Evolutionary conservation across 805 yeast genomes (phyloP).

Genomic region (Wickerhamomyces subpelliculosus): DNA sequence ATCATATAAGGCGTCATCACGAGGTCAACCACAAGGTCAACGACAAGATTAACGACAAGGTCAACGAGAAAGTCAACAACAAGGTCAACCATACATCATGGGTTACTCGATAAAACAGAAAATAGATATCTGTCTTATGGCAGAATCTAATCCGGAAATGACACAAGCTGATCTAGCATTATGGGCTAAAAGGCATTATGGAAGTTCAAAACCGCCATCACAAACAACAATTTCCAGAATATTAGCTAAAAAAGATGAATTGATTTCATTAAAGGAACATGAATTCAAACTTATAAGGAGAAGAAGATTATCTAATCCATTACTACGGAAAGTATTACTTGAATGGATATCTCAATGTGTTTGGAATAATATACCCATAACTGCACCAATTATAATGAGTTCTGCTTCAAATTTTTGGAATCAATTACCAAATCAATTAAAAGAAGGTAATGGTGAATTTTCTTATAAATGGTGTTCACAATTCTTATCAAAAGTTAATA

Average conservation of each 20-base stretch:
- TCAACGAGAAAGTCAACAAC: no score
- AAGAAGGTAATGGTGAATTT: slow-evolving; percentile 62
- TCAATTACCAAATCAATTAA: slow-evolving; percentile 42
- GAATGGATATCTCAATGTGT: slow-evolving; percentile 65
- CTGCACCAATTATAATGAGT: slow-evolving; percentile 55
- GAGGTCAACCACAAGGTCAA: no score
- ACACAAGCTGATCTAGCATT: slow-evolving; percentile 57
- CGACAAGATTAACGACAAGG: no score
- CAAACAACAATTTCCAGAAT: slow-evolving; percentile 64
- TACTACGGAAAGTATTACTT: slow-evolving; percentile 51
- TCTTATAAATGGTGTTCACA: slow-evolving; percentile 53
- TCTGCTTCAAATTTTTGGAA: slow-evolving; percentile 63
- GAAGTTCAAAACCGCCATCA: slow-evolving; percentile 47
- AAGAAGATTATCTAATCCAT: slow-evolving; percentile 40
- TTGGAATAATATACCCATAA: slow-evolving; percentile 61
- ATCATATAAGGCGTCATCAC: no score
- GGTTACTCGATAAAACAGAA: slow-evolving; percentile 56
- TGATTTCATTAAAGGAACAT: slow-evolving; percentile 41
- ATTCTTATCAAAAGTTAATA: slow-evolving; percentile 38
- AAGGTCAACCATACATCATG: slow-evolving; percentile 24
- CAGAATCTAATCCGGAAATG: slow-evolving; percentile 63
- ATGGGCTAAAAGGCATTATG: slow-evolving; percentile 56
- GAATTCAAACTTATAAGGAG: slow-evolving; percentile 46
- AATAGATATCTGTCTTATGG: slow-evolving; percentile 59
- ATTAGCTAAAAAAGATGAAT: slow-evolving; percentile 47